Evolutionary conservation across 352 stramenopile genomes (phyloP).

Genomic region (Phytopythium helicoides): DNA sequence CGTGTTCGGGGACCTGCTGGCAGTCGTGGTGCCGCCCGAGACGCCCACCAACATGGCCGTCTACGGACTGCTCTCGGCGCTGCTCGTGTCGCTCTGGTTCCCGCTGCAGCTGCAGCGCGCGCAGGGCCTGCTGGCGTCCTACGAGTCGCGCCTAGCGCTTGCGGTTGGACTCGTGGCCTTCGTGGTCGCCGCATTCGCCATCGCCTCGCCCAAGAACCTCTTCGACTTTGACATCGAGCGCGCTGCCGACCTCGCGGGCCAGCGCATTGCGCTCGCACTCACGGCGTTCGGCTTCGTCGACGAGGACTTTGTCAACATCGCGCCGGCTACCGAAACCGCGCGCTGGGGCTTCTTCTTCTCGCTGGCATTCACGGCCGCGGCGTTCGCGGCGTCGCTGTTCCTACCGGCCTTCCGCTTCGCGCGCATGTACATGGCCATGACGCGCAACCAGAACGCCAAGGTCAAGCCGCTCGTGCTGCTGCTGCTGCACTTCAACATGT

Average conservation of each 20-base stretch:
- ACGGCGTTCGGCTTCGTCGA: constrained; percentile 58
- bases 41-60: constrained; percentile 45
- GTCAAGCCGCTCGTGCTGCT: constrained; percentile 9
- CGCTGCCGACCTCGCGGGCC: constrained; percentile 31
- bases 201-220: constrained; percentile 51
- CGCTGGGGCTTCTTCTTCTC: constrained; percentile 29
- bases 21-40: constrained; percentile 22
- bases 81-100: constrained; percentile 74
- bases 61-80: constrained; percentile 60
- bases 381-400: constrained; percentile 66
- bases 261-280: constrained; percentile 47
- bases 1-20: constrained; percentile 37
- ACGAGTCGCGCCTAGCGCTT: constrained; percentile 60
- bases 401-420: constrained; percentile 74
- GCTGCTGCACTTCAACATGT: constrained; percentile 70
- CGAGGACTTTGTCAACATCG: constrained; percentile 50
- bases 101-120: constrained; percentile 71
- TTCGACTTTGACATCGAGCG: constrained; percentile 71
- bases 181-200: constrained; percentile 55
- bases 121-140: constrained; percentile 48
- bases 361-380: constrained; percentile 36
- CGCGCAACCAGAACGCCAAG: constrained; percentile 33
- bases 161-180: constrained; percentile 53
- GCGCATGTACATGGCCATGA: constrained; percentile 77
- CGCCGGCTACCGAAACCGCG: constrained; percentile 21